A percentile compares a stretch with the other conserved stretches of the same genome.
phyloP scores from a whole-genome alignment of 2,329 filamentous ascomycete genomes.

The Calonectria pseudoreteaudii region DNA sequence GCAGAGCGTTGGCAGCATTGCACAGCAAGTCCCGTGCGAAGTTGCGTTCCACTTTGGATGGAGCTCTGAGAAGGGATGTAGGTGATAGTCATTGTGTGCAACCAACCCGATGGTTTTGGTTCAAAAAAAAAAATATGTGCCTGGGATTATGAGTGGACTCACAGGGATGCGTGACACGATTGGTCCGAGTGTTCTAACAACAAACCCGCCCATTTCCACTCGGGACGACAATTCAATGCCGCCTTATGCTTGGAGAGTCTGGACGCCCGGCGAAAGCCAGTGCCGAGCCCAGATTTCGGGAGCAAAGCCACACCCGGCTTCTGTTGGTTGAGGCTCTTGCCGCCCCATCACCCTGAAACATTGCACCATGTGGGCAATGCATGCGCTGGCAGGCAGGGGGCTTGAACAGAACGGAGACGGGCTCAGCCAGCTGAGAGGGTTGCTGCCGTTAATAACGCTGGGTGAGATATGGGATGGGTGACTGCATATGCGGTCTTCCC shows the following conservation, averaged over 20 bases:
- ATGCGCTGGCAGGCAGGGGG: constrained; percentile 19
- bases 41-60: constrained; percentile 18
- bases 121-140: constrained; percentile 9
- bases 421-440: too few relatives aligned
- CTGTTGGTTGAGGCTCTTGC: constrained; percentile 11
- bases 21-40: constrained; percentile 4
- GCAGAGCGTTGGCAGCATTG: background rate
- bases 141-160: background rate
- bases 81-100: background rate
- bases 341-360: constrained; percentile 23
- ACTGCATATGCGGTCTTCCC: background rate
- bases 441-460: background rate
- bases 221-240: constrained; percentile 8
- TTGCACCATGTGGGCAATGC: constrained; percentile 19
- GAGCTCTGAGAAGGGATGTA: constrained; percentile 7
- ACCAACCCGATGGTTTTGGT: background rate
- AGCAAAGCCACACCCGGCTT: background rate
- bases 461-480: constrained; percentile 2
- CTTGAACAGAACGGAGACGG: background rate
- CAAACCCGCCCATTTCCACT: background rate
- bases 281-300: background rate
- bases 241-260: background rate
- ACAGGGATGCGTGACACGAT: background rate
- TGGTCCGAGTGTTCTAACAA: background rate
- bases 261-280: background rate